Evolutionary conservation across 1,284 basidiomycete species (phyloP).

Genomic region (Papiliotrema nemorosa): DNA sequence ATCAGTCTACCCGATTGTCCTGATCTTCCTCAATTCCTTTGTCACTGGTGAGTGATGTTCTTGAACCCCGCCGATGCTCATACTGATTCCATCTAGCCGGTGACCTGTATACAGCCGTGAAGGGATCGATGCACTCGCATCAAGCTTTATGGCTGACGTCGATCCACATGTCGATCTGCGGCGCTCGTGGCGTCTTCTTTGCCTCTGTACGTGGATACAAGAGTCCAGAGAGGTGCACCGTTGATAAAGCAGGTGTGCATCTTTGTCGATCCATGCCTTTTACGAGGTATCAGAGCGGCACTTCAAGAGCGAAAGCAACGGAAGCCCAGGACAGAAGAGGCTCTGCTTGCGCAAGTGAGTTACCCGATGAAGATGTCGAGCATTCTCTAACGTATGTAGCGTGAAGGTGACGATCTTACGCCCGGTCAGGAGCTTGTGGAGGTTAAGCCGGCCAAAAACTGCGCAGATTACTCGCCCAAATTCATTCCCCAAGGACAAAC

Average conservation of each 20-base stretch:
- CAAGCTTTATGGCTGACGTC: background rate
- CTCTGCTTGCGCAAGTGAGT: too few species aligned
- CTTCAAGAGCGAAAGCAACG: background rate
- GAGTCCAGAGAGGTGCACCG: background rate
- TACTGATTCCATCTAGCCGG: background rate
- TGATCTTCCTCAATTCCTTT: conserved; percentile 24
- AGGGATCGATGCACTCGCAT: background rate
- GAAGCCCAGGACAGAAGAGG: background rate
- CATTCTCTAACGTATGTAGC: too few species aligned
- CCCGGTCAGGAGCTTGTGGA: too few species aligned
- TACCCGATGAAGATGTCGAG: too few species aligned
- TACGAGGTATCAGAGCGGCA: background rate
- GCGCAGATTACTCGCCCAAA: background rate
- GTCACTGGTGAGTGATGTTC: conserved; percentile 17
- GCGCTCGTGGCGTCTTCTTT: background rate
- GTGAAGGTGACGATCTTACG: too few species aligned
- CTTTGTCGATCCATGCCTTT: conserved; percentile 2
- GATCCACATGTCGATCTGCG: background rate
- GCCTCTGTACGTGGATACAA: background rate
- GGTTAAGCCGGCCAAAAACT: too few species aligned
- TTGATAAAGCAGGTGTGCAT: background rate
- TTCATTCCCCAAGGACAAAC: background rate
- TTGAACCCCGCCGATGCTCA: background rate
- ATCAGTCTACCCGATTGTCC: conserved; percentile 21
- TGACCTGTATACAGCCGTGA: background rate